Conservation (phyloP, 306 rosid species). For the Heteromeles arbutifolia region DNA sequence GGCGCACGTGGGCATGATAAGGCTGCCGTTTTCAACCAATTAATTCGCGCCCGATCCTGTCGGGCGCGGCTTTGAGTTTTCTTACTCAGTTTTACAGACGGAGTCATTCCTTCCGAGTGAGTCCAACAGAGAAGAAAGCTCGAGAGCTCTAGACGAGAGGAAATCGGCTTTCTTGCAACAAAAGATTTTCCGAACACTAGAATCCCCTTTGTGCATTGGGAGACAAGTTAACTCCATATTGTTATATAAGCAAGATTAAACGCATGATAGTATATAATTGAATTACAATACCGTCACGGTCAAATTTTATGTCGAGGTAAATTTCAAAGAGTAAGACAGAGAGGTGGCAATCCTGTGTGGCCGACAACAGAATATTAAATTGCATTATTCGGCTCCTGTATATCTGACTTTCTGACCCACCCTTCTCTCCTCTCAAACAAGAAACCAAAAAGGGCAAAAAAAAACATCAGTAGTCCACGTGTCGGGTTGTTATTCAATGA, state of each 20-base stretch:
- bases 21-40: conserved; percentile 45
- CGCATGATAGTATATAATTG: too few relatives aligned
- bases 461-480: not conserved
- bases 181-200: too few relatives aligned
- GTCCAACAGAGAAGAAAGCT: not conserved
- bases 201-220: too few relatives aligned
- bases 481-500: not conserved
- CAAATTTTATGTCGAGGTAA: too few relatives aligned
- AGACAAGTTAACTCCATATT: too few relatives aligned
- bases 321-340: too few relatives aligned
- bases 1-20: conserved; percentile 76
- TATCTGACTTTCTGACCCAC: conserved; percentile 21
- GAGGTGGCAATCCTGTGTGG: conserved; percentile 12
- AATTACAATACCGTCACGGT: fast-evolving
- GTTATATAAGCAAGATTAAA: fast-evolving
- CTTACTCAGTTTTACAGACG: too few relatives aligned
- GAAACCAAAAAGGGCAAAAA: not conserved
- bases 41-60: not conserved
- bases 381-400: conserved; percentile 13
- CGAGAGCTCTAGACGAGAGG: not conserved
- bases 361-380: conserved; percentile 25
- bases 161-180: too few relatives aligned
- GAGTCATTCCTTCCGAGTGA: fast-evolving
- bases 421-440: not conserved
- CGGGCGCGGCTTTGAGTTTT: not conserved